Evolutionary conservation across 1,284 basidiomycete genomes (phyloP).

Genomic region (Hymenochaete sp.): DNA sequence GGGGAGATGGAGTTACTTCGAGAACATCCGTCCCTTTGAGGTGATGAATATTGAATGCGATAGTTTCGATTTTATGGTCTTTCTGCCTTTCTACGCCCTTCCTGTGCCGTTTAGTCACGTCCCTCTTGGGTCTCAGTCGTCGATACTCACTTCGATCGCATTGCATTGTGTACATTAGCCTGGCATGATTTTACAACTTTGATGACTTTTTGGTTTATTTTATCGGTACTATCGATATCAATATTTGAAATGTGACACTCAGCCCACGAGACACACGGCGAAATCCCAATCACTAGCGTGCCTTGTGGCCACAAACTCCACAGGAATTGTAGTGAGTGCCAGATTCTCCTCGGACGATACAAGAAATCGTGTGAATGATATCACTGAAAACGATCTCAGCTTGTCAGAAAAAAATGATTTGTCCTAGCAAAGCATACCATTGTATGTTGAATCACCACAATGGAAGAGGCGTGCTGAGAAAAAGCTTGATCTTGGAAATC

Average conservation of each 20-base stretch:
- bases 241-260: neutral
- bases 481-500: too few species aligned
- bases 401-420: too few species aligned
- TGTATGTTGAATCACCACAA: too few species aligned
- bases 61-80: neutral
- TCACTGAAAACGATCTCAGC: neutral
- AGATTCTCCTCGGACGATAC: neutral
- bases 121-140: neutral
- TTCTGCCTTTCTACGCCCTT: too few species aligned
- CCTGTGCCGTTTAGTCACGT: too few species aligned
- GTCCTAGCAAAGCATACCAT: too few species aligned
- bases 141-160: neutral
- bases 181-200: neutral
- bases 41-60: slow-evolving; percentile 35
- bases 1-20: slow-evolving; percentile 67
- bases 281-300: slow-evolving; percentile 19
- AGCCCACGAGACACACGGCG: slow-evolving; percentile 18
- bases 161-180: neutral
- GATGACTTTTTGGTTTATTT: neutral
- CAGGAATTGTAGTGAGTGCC: slow-evolving; percentile 18
- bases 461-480: too few species aligned
- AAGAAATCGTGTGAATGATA: neutral
- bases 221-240: neutral
- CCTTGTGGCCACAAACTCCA: slow-evolving; percentile 16
- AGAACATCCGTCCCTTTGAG: slow-evolving; percentile 39